Evolutionary conservation across 257 asterid genomes (phyloP).

Genomic region (Parsonsia alboflavescens): DNA sequence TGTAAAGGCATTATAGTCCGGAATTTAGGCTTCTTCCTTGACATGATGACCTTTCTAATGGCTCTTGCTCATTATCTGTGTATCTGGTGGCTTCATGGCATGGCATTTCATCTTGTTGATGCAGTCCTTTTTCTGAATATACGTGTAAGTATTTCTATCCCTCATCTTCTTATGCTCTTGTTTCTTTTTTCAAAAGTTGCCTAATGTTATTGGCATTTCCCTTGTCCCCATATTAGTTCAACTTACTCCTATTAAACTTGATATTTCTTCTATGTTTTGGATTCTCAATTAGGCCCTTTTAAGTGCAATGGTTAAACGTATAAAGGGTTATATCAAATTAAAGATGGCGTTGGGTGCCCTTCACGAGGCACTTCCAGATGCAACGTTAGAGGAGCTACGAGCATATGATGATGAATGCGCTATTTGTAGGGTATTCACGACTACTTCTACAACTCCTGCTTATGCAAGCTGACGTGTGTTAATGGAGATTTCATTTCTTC

Average conservation of each 20-base stretch:
- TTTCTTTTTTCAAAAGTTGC: constrained; percentile 6
- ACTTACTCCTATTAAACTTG: constrained; percentile 8
- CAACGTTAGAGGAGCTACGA: constrained; percentile 72
- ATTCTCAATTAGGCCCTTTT: constrained; percentile 54
- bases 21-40: constrained; percentile 81
- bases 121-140: constrained; percentile 82
- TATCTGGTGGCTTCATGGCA: constrained; percentile 99
- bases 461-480: neutral
- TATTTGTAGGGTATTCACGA: constrained; percentile 72
- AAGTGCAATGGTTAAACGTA: constrained; percentile 75
- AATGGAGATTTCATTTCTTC: constrained; percentile 15
- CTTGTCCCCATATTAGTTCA: constrained; percentile 2
- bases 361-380: constrained; percentile 94
- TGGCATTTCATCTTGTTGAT: constrained; percentile 92
- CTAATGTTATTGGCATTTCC: constrained; percentile 5
- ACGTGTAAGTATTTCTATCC: constrained; percentile 54
- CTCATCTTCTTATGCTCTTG: neutral
- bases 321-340: constrained; percentile 70
- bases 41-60: constrained; percentile 86
- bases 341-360: constrained; percentile 79
- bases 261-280: constrained; percentile 18
- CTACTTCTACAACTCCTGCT: constrained; percentile 6
- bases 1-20: constrained; percentile 79
- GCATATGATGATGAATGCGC: constrained; percentile 94
- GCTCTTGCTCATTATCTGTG: constrained; percentile 83